These are phyloP conservation scores for Begonia loranthoides DNA, from an alignment of 306 rosid genomes.

Conservation along the genomic window DNA sequence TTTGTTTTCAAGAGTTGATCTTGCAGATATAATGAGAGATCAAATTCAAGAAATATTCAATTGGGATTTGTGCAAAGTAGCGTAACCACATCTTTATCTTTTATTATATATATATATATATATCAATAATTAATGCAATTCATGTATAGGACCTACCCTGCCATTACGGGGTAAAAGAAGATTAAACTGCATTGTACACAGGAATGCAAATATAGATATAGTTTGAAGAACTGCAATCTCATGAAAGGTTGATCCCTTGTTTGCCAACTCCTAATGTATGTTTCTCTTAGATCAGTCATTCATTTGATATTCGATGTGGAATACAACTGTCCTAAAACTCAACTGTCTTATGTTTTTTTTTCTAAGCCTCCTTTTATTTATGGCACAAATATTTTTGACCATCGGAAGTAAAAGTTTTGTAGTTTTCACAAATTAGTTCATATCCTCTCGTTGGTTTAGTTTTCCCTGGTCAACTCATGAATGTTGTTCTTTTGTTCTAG, in stretches of 20 bases:
- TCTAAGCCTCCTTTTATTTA: conserved; percentile 16
- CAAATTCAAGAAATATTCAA: conserved; percentile 20
- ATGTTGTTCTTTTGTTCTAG: too few species aligned
- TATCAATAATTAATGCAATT: conserved; percentile 58
- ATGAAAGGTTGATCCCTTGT: conserved; percentile 23
- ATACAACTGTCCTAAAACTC: conserved; percentile 5
- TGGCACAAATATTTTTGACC: too few species aligned
- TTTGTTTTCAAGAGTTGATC: conserved; percentile 25
- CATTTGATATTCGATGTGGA: conserved; percentile 20
- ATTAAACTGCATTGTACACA: conserved; percentile 35
- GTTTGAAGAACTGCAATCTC: conserved; percentile 34
- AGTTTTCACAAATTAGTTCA: too few species aligned
- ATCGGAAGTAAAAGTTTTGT: background rate
- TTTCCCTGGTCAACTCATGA: too few species aligned
- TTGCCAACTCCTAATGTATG: conserved; percentile 14
- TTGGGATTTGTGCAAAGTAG: conserved; percentile 24
- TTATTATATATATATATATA: conserved; percentile 13
- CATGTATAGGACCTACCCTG: conserved; percentile 91
- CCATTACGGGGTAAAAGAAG: conserved; percentile 62
- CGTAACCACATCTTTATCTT: conserved; percentile 28
- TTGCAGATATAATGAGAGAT: conserved; percentile 22
- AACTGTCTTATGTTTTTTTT: conserved; percentile 30
- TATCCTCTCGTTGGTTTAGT: too few species aligned
- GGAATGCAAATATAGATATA: conserved; percentile 36
- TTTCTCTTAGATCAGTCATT: conserved; percentile 11